Percentiles rank a stretch among this genome's conserved stretches.
These are phyloP conservation scores for Perkinsus marinus DNA, from an alignment of 169 alveolate genomes.

Conservation along the genomic window DNA sequence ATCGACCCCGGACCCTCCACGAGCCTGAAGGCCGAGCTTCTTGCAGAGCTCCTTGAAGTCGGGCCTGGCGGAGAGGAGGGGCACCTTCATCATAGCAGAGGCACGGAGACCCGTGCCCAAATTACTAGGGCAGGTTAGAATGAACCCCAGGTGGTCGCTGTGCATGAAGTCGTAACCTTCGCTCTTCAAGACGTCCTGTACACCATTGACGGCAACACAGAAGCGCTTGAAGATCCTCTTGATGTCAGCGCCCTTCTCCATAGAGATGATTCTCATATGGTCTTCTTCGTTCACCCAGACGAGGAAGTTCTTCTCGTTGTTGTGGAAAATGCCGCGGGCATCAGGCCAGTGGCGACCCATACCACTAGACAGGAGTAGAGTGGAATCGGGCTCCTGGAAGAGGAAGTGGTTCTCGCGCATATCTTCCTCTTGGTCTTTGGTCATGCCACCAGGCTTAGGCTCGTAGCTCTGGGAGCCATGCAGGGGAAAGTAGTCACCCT, in stretches of 20 bases:
- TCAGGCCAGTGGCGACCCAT: conserved; percentile 40
- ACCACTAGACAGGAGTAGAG: conserved; percentile 11
- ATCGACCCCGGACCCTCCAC: conserved; percentile 17
- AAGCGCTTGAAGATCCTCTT: conserved; percentile 37
- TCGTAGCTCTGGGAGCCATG: neutral
- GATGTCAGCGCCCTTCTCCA: conserved; percentile 40
- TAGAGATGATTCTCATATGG: conserved; percentile 33
- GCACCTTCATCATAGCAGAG: conserved; percentile 24
- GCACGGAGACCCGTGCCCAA: conserved; percentile 44
- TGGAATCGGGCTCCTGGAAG: conserved; percentile 28
- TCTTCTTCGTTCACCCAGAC: conserved; percentile 50
- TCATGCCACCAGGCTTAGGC: conserved; percentile 12
- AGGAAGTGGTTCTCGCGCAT: conserved; percentile 31
- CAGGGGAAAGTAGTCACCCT: conserved; percentile 32
- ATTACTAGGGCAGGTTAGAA: conserved; percentile 39
- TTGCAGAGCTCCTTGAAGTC: neutral
- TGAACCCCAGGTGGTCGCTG: conserved; percentile 18
- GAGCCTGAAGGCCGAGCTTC: conserved; percentile 2
- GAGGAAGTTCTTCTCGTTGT: conserved; percentile 30
- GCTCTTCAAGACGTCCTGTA: conserved; percentile 20
- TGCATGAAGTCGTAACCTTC: conserved; percentile 16
- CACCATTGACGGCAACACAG: conserved; percentile 11
- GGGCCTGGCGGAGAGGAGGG: conserved; percentile 3
- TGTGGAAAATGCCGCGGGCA: conserved; percentile 37
- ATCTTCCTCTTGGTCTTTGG: conserved; percentile 20